A percentile compares a stretch with the other conserved stretches of the same genome.
Conservation (phyloP, 495 filamentous ascomycete genomes). For the Aspergillus olivimuriae region DNA sequence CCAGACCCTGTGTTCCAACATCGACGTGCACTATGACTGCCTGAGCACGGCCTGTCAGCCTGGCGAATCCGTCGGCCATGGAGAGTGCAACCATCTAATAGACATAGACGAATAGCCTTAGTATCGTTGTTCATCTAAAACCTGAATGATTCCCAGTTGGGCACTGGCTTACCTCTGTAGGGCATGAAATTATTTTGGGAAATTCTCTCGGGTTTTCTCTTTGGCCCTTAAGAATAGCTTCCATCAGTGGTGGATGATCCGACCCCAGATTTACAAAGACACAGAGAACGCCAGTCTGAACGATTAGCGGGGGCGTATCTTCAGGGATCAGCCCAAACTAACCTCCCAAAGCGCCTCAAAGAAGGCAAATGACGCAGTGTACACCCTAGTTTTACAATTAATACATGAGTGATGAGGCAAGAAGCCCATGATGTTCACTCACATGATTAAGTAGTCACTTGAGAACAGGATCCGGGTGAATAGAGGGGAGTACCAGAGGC, state of each 20-base stretch:
- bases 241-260: slow-evolving; percentile 82
- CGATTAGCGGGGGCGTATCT: no score
- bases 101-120: not conserved
- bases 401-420: no score
- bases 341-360: not conserved
- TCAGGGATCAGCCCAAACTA: no score
- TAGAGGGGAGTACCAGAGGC: no score
- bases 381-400: no score
- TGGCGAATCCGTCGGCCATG: slow-evolving; percentile 87
- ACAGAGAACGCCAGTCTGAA: slow-evolving; percentile 67
- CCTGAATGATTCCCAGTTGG: not conserved
- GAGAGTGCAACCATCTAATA: slow-evolving; percentile 75
- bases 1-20: slow-evolving; percentile 81
- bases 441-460: no score
- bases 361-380: not conserved
- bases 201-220: slow-evolving; percentile 59
- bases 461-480: no score
- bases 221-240: slow-evolving; percentile 69
- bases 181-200: slow-evolving; percentile 80
- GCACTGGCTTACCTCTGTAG: slow-evolving; percentile 52
- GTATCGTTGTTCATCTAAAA: no score
- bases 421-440: no score
- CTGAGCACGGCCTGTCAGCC: slow-evolving; percentile 71
- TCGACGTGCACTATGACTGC: slow-evolving; percentile 90
- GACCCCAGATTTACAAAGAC: slow-evolving; percentile 84